Base-by-base conservation (phyloP, 345 rosid species). In the Schrenkiella parvula region DNA sequence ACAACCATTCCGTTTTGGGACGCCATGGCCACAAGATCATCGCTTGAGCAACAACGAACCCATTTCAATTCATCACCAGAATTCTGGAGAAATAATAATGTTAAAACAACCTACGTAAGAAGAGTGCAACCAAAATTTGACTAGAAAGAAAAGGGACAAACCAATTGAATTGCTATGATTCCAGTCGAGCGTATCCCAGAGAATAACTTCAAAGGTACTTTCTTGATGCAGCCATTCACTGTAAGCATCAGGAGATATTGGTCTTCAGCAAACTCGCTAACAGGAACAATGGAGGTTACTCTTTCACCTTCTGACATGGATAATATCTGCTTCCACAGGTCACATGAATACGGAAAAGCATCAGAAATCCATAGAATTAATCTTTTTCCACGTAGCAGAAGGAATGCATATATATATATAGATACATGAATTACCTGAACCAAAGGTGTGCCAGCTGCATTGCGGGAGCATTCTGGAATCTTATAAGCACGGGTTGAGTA, bases 91-190 rank as follows among this genome's bases (percentile, higher is more conserved):
- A 57, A 23, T n/a, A 17, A 39, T 12, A 10, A 58, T 35, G 64
- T 57, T 12, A 39, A 69, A 70, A 50, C 19, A 28, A 5, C 41
- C 50, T 64, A 31, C 42, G 44, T 6, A 29, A 18, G 25, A 64
- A 64, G 32, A 15, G 50, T 12, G 28, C 34, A 32, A 50, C 35
- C 15, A 43, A 29, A 68, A 22, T 47, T 39, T 12, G 32, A 47
- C 66, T 43, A 57, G 17, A 34, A 64, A n/a, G 9, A 37, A 66
- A 64, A 73, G 51, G 41, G 64, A 73, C 91, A 75, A 71, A 93
- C 98, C 97, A 93, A 78, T 66, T 91, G 97, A 81, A 91, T 88
- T 52, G 97, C 98, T 53, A 93, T 93, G 70, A 91, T 93, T 84
- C 98, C 98, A 5, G 95, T 91, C 68, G 98, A 89, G 37, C 98